Base-by-base conservation (phyloP, 768 basidiomycete species). In the Agaricus blazei region DNA sequence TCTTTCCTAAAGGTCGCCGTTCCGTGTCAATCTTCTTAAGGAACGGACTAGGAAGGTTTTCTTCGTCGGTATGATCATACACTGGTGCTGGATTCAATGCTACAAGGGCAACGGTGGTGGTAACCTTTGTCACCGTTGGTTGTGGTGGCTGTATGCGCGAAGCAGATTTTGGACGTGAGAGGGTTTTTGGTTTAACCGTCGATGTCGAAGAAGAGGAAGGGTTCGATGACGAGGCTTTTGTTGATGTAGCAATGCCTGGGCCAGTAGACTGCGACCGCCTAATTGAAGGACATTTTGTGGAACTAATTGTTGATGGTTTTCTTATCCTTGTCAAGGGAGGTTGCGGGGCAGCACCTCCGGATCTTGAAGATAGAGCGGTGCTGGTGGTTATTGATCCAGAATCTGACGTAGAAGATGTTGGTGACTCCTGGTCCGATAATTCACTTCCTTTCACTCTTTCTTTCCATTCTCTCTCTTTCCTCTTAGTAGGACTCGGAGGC, bases 21-120 rank as follows among this genome's bases (percentile, higher is more conserved):
- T 50, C 54, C 26, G 38, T 42, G 15, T 48, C 56, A 14, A 58
- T 68, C 48, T 80, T 75, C 64, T 86, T 87, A 42, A 93, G 65
- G 69, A 93, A 93, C 4, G 90, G 91, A 64, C 88, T 90, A 0
- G 90, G 91, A 0, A 93, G 75, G 66, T 91, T 92, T 67, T 90
- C 90, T 65, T 90, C 90, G 64, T 93, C 89, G 0, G 75, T 74
- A 9, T 87, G 62, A 65, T 91, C 84, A 62, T 90, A 93, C 56
- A 78, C 71, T 3, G 82, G 73, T 3, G 78, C 59, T 6, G 66
- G 61, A 28, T 62, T 64, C 1, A 69, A 62, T 24, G 66, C 54
- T 9, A 71, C 67, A 28, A 67, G 52, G 23, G 67, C 61, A 0
- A 63, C 53, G 11, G 62, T 47, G 7, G 26, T 24, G 6, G 37